Evolutionary conservation across 768 basidiomycete species (phyloP).

Genomic region (Leccinum uliginosum): DNA sequence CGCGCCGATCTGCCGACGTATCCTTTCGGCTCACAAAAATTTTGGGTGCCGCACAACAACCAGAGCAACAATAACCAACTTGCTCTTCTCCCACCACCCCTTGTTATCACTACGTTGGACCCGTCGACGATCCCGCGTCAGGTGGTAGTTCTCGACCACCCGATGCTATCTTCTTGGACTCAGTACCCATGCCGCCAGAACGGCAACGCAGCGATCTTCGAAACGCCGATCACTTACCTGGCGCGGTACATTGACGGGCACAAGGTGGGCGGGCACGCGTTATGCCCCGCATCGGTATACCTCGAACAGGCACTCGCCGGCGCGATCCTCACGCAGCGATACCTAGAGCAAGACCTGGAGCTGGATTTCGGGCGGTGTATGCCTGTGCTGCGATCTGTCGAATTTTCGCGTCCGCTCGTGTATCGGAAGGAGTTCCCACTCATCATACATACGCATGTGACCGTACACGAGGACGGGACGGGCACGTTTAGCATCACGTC

Average conservation of each 20-base stretch:
- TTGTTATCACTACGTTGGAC: neutral
- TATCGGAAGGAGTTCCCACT: slow-evolving; percentile 32
- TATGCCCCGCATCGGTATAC: slow-evolving; percentile 68
- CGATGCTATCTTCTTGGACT: slow-evolving; percentile 38
- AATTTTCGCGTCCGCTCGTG: slow-evolving; percentile 55
- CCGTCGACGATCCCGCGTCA: neutral
- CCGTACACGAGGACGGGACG: slow-evolving; percentile 31
- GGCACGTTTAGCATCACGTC: slow-evolving; percentile 49
- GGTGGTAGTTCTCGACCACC: slow-evolving; percentile 21
- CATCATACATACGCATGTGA: slow-evolving; percentile 38
- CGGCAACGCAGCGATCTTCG: slow-evolving; percentile 42
- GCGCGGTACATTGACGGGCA: slow-evolving; percentile 51
- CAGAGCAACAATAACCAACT: neutral
- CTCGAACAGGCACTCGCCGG: slow-evolving; percentile 52
- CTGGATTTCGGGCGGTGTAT: slow-evolving; percentile 30
- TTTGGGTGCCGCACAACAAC: slow-evolving; percentile 52
- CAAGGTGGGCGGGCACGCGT: slow-evolving; percentile 46
- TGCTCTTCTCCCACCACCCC: neutral
- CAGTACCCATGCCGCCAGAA: slow-evolving; percentile 38
- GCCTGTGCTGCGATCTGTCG: slow-evolving; percentile 39
- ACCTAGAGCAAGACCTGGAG: slow-evolving; percentile 30
- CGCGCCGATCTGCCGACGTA: slow-evolving; percentile 60
- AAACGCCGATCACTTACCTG: slow-evolving; percentile 46
- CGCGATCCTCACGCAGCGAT: slow-evolving; percentile 33
- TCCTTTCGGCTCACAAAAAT: slow-evolving; percentile 52